phyloP scores from a whole-genome alignment of 2,329 filamentous ascomycete species.

The Colletotrichum sp. region DNA sequence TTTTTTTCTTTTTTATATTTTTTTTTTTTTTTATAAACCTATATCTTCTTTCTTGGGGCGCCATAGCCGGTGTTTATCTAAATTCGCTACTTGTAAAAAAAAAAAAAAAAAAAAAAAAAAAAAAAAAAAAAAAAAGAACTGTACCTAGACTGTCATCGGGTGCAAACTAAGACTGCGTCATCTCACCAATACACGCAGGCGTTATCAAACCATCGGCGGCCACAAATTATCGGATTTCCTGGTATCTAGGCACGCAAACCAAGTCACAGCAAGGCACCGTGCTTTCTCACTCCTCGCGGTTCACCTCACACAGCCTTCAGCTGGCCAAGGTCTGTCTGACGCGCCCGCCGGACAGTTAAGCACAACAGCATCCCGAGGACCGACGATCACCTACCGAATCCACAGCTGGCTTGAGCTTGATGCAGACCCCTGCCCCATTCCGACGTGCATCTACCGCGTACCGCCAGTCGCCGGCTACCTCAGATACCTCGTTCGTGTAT shows the following conservation, averaged over 20 bases:
- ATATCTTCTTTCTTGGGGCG: too few species aligned
- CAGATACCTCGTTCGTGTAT: not conserved
- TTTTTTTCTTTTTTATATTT: too few species aligned
- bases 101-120: too few species aligned
- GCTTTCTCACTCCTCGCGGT: not conserved
- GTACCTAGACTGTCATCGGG: not conserved
- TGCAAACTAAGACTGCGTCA: not conserved
- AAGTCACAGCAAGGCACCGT: not conserved
- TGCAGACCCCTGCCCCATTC: conserved; percentile 20
- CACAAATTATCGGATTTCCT: not conserved
- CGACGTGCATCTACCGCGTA: conserved; percentile 2
- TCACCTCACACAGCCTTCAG: not conserved
- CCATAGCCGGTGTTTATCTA: too few species aligned
- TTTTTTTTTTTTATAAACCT: too few species aligned
- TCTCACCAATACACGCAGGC: not conserved
- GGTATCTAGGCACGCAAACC: not conserved
- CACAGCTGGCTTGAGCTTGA: conserved; percentile 20
- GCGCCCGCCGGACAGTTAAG: conserved; percentile 3
- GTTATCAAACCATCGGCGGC: not conserved
- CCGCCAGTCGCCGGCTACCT: not conserved
- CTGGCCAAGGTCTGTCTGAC: conserved; percentile 11
- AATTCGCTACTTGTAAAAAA: too few species aligned
- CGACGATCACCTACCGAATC: conserved; percentile 17
- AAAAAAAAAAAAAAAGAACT: not conserved
- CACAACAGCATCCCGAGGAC: conserved; percentile 16